Conservation (phyloP, 164 flowering plant genomes). For the Liquidambar formosana region DNA sequence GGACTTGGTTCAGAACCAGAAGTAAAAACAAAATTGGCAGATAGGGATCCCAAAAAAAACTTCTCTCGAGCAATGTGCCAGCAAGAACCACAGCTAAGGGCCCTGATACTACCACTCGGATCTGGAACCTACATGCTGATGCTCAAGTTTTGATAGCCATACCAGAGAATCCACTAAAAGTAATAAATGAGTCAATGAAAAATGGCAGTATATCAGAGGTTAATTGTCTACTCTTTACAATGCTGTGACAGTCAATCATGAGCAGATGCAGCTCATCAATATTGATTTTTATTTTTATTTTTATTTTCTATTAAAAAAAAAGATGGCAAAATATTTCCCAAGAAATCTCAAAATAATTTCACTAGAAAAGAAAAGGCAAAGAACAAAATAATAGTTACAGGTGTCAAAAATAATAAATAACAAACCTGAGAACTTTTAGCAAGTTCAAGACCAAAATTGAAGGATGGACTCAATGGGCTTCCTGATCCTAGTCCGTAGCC, state of each 20-base stretch:
- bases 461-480: constrained; percentile 92
- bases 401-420: background rate
- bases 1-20: too few relatives aligned
- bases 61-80: background rate
- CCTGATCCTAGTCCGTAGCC: constrained; percentile 82
- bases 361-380: background rate
- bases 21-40: too few relatives aligned
- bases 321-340: background rate
- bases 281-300: too few relatives aligned
- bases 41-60: too few relatives aligned
- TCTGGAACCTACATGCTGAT: constrained; percentile 1
- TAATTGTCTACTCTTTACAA: background rate
- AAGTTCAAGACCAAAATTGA: constrained; percentile 89
- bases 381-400: background rate
- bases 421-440: constrained; percentile 76
- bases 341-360: background rate
- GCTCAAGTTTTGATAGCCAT: constrained; percentile 5
- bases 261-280: background rate
- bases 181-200: too few relatives aligned
- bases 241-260: background rate
- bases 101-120: background rate
- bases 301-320: too few relatives aligned
- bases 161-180: background rate
- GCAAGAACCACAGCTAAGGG: background rate
- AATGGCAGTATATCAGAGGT: background rate